Percentiles rank a stretch among this genome's conserved stretches.
Evolutionary conservation across 2,329 filamentous ascomycete genomes (phyloP).

Genomic region (Fusarium metavorans): DNA sequence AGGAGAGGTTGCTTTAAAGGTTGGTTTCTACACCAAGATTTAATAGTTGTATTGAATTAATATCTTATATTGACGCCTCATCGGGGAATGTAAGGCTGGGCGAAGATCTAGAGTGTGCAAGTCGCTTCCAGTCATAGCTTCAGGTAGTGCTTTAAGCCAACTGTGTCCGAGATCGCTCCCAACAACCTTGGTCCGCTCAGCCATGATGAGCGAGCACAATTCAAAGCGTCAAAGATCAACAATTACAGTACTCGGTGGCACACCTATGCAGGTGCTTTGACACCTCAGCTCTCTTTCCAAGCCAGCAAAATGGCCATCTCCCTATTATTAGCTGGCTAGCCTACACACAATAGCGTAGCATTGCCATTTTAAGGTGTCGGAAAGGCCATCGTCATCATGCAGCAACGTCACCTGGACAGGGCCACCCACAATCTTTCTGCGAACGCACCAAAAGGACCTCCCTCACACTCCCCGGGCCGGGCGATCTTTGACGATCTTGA

Average conservation of each 20-base stretch:
- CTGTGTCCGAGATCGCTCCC: not conserved
- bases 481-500: not conserved
- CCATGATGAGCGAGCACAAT: not conserved
- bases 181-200: not conserved
- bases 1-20: not conserved
- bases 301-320: not conserved
- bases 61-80: not conserved
- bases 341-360: not conserved
- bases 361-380: not conserved
- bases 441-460: not conserved
- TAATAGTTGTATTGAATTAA: not conserved
- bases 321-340: not conserved
- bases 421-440: not conserved
- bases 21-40: not conserved
- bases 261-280: not conserved
- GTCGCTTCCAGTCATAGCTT: not conserved
- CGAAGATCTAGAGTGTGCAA: not conserved
- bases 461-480: not conserved
- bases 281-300: not conserved
- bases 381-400: constrained; percentile 37
- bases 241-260: not conserved
- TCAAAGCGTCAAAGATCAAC: not conserved
- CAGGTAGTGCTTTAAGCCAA: not conserved
- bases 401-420: constrained; percentile 36
- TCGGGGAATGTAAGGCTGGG: not conserved